Conservation (phyloP, 2,329 filamentous ascomycete genomes). For the Cladophialophora exuberans region DNA sequence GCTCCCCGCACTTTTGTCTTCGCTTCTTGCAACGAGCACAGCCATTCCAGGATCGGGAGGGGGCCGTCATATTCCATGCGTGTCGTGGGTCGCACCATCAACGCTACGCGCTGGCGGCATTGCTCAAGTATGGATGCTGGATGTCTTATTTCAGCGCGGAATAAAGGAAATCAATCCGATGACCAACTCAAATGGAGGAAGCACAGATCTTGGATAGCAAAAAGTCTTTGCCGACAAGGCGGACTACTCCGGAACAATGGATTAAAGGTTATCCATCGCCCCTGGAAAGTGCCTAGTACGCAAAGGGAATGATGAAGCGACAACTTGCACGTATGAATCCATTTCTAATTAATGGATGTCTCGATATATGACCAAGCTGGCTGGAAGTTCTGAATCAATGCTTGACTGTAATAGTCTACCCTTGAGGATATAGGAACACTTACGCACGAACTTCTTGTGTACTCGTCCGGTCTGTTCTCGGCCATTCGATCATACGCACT, state of each 20-base stretch:
- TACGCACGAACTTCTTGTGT: too few relatives aligned
- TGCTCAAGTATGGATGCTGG: background rate
- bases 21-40: slow-evolving; percentile 49
- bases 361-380: background rate
- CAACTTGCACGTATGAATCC: background rate
- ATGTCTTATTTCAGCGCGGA: background rate
- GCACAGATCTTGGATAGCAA: background rate
- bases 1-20: slow-evolving; percentile 50
- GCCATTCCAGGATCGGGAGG: slow-evolving; percentile 48
- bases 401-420: too few relatives aligned
- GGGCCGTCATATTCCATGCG: slow-evolving; percentile 23
- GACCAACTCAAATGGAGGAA: background rate
- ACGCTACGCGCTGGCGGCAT: background rate
- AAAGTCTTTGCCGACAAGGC: background rate
- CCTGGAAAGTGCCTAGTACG: background rate
- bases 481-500: background rate
- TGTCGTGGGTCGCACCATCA: background rate
- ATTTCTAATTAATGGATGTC: background rate
- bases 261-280: background rate
- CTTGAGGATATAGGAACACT: too few relatives aligned
- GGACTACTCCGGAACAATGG: background rate
- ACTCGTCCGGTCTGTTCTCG: too few relatives aligned
- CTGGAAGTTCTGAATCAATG: background rate
- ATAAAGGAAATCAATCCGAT: background rate
- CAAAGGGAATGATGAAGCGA: slow-evolving; percentile 17